phyloP scores from a whole-genome alignment of 169 alveolate species.

The Babesia caballi region DNA sequence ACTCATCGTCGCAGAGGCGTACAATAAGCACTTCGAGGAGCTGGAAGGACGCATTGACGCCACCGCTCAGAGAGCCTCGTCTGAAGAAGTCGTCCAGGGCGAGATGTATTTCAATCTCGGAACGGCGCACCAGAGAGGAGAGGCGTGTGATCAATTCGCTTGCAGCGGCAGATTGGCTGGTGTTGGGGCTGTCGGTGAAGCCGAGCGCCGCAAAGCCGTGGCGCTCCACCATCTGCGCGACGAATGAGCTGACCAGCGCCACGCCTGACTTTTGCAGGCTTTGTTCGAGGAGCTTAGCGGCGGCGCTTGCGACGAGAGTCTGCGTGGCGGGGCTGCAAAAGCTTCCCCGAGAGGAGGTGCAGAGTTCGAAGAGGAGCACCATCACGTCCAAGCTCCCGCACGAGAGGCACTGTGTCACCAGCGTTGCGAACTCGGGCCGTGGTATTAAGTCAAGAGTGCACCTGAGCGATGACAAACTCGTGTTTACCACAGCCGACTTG shows the following conservation, averaged over 20 bases:
- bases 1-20: conserved; percentile 6
- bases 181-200: neutral
- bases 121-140: conserved; percentile 16
- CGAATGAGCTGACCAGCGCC: neutral
- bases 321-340: neutral
- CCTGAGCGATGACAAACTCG: neutral
- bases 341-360: neutral
- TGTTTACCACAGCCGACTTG: neutral
- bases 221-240: conserved; percentile 7
- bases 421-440: neutral
- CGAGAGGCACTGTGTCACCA: neutral
- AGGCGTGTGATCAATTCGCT: neutral
- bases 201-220: conserved; percentile 16
- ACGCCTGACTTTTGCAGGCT: neutral
- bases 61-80: neutral
- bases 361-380: conserved; percentile 2
- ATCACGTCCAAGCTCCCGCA: conserved; percentile 8
- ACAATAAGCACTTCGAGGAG: conserved; percentile 24
- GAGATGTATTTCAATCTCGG: conserved; percentile 53
- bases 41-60: conserved; percentile 13
- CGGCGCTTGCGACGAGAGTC: neutral
- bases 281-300: neutral
- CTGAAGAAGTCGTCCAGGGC: conserved; percentile 42
- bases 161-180: neutral
- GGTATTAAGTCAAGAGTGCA: neutral